These are phyloP conservation scores for Phytophthora nicotianae DNA, from an alignment of 352 stramenopile species.

Conservation along the genomic window DNA sequence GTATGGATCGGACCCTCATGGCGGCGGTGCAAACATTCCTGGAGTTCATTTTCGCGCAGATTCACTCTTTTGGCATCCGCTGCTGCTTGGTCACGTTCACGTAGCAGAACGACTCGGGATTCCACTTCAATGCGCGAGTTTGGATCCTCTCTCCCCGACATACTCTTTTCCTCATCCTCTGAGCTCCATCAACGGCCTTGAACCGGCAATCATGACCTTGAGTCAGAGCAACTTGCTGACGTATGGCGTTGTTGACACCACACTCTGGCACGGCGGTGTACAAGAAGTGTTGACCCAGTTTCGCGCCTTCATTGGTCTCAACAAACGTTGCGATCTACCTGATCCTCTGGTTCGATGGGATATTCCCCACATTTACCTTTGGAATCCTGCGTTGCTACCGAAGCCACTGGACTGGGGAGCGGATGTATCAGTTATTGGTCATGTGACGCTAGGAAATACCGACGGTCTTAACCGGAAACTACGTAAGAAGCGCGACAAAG, in stretches of 20 bases:
- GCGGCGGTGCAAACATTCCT: slow-evolving; percentile 27
- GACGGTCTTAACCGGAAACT: slow-evolving; percentile 25
- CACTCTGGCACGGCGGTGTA: slow-evolving; percentile 38
- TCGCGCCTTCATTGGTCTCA: slow-evolving; percentile 43
- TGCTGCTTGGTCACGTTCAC: slow-evolving; percentile 51
- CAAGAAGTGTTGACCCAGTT: slow-evolving; percentile 48
- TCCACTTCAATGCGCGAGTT: slow-evolving; percentile 49
- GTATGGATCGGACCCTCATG: slow-evolving; percentile 48
- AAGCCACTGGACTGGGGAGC: slow-evolving; percentile 52
- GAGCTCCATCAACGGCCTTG: slow-evolving; percentile 24
- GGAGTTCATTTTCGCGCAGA: slow-evolving; percentile 49
- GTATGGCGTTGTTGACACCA: slow-evolving; percentile 34
- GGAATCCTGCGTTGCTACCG: slow-evolving; percentile 41
- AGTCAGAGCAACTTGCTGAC: slow-evolving; percentile 45
- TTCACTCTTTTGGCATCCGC: slow-evolving; percentile 48
- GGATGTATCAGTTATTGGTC: slow-evolving; percentile 45
- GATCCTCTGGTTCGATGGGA: slow-evolving; percentile 41
- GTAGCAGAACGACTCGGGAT: slow-evolving; percentile 55
- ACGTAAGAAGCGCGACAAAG: slow-evolving; percentile 23
- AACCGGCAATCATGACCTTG: slow-evolving; percentile 37
- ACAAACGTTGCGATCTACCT: slow-evolving; percentile 27
- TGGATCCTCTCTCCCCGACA: slow-evolving; percentile 46
- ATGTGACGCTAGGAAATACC: slow-evolving; percentile 27
- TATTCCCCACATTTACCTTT: slow-evolving; percentile 57
- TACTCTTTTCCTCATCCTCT: slow-evolving; percentile 50